phyloP scores from a whole-genome alignment of 2,329 filamentous ascomycete genomes.

The Neofusicoccum ribis region DNA sequence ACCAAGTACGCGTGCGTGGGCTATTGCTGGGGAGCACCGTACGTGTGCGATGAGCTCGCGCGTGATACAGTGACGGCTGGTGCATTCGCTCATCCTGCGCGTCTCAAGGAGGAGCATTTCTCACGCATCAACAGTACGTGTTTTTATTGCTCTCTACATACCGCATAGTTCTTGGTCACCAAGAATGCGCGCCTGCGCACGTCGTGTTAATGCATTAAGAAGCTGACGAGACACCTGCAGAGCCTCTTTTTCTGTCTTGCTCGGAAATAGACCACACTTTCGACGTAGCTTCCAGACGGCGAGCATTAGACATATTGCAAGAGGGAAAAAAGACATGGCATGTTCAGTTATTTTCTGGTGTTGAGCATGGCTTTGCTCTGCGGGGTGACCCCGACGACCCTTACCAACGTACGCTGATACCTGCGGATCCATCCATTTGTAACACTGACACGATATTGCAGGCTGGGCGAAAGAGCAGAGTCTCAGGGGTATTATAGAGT shows the following conservation, averaged over 20 bases:
- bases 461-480: neutral
- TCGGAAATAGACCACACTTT: conserved; percentile 50
- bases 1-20: conserved; percentile 47
- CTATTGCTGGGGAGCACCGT: conserved; percentile 44
- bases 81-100: conserved; percentile 54
- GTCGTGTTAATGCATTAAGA: too few relatives aligned
- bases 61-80: conserved; percentile 42
- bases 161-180: too few relatives aligned
- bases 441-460: neutral
- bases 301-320: conserved; percentile 47
- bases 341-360: conserved; percentile 35
- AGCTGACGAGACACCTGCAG: neutral
- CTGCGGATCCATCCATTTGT: too few relatives aligned
- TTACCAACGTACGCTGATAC: conserved; percentile 27
- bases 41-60: conserved; percentile 46
- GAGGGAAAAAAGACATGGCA: conserved; percentile 37
- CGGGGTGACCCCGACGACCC: conserved; percentile 45
- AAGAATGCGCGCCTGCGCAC: too few relatives aligned
- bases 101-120: conserved; percentile 43
- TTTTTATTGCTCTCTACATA: too few relatives aligned
- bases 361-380: conserved; percentile 39
- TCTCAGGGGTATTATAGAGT: neutral
- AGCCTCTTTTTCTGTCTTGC: conserved; percentile 29
- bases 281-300: conserved; percentile 37
- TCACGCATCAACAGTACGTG: neutral